phyloP scores from a whole-genome alignment of 2,329 filamentous ascomycete genomes.

The Dothistroma pini region DNA sequence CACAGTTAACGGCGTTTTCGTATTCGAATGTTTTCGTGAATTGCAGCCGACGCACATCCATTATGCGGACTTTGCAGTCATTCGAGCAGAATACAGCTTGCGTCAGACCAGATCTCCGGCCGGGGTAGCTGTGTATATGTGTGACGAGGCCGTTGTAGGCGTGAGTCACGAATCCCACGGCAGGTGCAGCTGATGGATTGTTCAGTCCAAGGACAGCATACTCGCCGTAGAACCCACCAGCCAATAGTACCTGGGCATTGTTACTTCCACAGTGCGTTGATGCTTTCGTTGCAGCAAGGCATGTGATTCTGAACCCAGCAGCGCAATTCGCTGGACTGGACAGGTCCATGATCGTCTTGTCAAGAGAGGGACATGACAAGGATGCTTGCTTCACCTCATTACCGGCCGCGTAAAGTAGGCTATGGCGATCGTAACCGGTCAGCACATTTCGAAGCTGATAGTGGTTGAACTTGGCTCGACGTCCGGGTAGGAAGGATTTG shows the following conservation, averaged over 20 bases:
- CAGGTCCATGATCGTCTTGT: conserved; percentile 49
- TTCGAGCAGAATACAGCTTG: conserved; percentile 57
- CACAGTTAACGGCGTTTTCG: conserved; percentile 65
- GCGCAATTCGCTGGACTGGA: conserved; percentile 22
- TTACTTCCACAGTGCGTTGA: no score
- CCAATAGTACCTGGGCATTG: conserved; percentile 39
- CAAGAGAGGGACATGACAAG: conserved; percentile 43
- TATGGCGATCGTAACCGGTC: conserved; percentile 52
- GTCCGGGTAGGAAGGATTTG: conserved; percentile 36
- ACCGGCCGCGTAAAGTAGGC: conserved; percentile 52
- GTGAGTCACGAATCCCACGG: conserved; percentile 48
- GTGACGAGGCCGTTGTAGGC: conserved; percentile 55
- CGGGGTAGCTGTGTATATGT: conserved; percentile 53
- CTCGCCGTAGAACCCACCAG: conserved; percentile 56
- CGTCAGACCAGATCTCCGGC: conserved; percentile 45
- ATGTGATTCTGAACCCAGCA: conserved; percentile 20
- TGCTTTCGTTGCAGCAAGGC: conserved; percentile 16
- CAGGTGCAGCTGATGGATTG: conserved; percentile 27
- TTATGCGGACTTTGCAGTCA: conserved; percentile 51
- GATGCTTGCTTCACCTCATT: conserved; percentile 49
- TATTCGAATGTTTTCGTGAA: conserved; percentile 57
- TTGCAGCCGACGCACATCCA: conserved; percentile 55
- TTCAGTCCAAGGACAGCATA: conserved; percentile 46
- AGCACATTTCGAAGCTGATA: conserved; percentile 59
- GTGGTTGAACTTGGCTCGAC: conserved; percentile 52